Evolutionary conservation across 1,284 basidiomycete genomes (phyloP).

Genomic region (Afroboletus lepidellus): DNA sequence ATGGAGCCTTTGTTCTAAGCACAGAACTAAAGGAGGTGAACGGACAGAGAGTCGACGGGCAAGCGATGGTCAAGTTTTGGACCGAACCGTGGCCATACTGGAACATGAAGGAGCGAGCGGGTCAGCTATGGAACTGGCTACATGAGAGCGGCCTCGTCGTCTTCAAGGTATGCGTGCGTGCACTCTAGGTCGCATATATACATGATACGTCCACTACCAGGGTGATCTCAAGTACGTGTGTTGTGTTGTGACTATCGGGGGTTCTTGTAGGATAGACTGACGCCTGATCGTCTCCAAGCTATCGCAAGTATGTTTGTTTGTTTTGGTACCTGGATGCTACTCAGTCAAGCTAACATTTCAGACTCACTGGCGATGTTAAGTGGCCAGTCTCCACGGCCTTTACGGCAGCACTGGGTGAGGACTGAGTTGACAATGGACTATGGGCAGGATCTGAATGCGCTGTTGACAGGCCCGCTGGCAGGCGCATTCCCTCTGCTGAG

Average conservation of each 20-base stretch:
- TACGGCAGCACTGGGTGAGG: constrained; percentile 70
- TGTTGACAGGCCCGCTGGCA: constrained; percentile 64
- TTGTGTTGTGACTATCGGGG: neutral
- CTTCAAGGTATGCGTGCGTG: constrained; percentile 68
- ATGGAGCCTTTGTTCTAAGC: constrained; percentile 65
- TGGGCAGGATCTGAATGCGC: constrained; percentile 3
- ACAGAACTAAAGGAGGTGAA: constrained; percentile 48
- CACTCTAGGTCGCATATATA: neutral
- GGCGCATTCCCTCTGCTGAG: constrained; percentile 82
- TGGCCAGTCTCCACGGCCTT: constrained; percentile 89
- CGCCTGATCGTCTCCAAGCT: constrained; percentile 44
- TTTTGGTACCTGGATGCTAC: constrained; percentile 6
- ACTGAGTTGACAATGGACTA: neutral
- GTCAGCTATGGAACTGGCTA: constrained; percentile 59
- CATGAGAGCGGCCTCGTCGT: constrained; percentile 76
- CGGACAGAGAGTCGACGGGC: constrained; percentile 9
- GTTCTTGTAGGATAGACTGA: constrained; percentile 4
- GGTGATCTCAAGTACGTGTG: constrained; percentile 83
- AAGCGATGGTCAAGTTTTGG: constrained; percentile 70
- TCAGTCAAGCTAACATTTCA: constrained; percentile 38
- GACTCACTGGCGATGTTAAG: constrained; percentile 84
- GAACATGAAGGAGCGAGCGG: constrained; percentile 66
- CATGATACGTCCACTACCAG: constrained; percentile 35
- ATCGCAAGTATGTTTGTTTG: constrained; percentile 66
- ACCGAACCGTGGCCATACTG: constrained; percentile 82